Conservation (phyloP, 805 yeast species). For the Candida yuanshanica region DNA sequence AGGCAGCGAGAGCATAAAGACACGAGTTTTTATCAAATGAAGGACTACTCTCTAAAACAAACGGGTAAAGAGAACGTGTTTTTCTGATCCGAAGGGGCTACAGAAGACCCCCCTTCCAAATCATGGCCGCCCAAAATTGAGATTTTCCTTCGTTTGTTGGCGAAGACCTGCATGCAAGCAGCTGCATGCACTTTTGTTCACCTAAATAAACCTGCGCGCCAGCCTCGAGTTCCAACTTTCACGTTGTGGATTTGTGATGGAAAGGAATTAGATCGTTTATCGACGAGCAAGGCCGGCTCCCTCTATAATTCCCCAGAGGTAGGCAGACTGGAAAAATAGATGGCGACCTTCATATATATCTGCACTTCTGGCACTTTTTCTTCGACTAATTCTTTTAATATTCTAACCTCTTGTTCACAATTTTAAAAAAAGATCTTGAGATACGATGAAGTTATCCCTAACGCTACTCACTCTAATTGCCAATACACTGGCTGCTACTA, state of each 20-base stretch:
- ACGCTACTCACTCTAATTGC: slow-evolving; percentile 11
- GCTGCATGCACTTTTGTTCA: background rate
- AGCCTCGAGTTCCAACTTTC: too few relatives aligned
- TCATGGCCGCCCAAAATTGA: background rate
- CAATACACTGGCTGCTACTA: slow-evolving; percentile 14
- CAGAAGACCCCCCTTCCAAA: too few relatives aligned
- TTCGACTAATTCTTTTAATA: too few relatives aligned
- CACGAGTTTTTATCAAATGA: too few relatives aligned
- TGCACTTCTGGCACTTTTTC: background rate
- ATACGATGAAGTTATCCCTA: slow-evolving; percentile 6
- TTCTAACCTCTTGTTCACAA: background rate
- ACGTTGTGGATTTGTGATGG: too few relatives aligned
- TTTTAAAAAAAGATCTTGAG: background rate
- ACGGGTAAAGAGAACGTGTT: too few relatives aligned
- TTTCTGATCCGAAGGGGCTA: too few relatives aligned
- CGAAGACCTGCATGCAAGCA: background rate
- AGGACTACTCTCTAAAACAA: too few relatives aligned
- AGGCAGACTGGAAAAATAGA: background rate
- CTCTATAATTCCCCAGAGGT: background rate
- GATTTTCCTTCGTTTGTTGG: background rate
- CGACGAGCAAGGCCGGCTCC: background rate
- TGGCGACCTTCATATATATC: background rate
- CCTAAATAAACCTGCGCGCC: background rate
- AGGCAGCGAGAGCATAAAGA: too few relatives aligned
- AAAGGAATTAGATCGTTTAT: too few relatives aligned